A percentile compares a stretch with the other conserved stretches of the same genome.
These are phyloP conservation scores for Cymbopogon citratus DNA, from an alignment of 176 grass and related monocot species.

Conservation along the genomic window DNA sequence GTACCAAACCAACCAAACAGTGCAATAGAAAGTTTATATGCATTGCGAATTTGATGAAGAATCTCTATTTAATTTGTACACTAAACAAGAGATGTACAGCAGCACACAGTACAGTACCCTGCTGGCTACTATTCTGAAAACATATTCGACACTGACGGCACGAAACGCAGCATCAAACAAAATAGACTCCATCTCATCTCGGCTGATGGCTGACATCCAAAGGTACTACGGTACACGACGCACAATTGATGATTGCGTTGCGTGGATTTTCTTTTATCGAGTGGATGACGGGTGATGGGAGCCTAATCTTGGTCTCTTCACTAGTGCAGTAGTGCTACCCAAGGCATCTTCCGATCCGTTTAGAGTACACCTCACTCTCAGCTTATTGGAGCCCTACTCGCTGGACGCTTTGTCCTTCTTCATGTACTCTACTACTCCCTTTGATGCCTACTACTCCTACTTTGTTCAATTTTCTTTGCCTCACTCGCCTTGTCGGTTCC, in stretches of 20 bases:
- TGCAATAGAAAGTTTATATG: too few relatives aligned
- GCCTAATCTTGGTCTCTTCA: not conserved
- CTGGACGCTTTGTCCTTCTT: not conserved
- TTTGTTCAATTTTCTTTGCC: conserved; percentile 3
- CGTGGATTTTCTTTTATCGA: not conserved
- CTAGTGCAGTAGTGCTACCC: too few relatives aligned
- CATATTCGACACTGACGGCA: not conserved
- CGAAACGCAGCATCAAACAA: conserved; percentile 18
- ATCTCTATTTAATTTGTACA: too few relatives aligned
- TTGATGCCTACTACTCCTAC: not conserved
- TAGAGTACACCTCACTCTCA: too few relatives aligned
- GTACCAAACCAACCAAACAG: too few relatives aligned
- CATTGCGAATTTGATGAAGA: too few relatives aligned
- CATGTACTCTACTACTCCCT: not conserved
- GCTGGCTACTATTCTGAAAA: too few relatives aligned
- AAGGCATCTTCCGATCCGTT: conserved; percentile 15
- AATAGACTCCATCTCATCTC: not conserved
- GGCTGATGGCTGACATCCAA: not conserved
- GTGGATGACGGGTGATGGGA: not conserved
- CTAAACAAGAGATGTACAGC: too few relatives aligned
- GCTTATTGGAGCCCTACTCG: not conserved
- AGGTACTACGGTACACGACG: not conserved
- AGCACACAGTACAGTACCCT: too few relatives aligned
- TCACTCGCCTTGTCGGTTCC: conserved; percentile 3
- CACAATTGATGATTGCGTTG: not conserved